A percentile compares a stretch with the other conserved stretches of the same genome.
phyloP scores from a whole-genome alignment of 2,329 filamentous ascomycete species.

The Penicillium griseofulvum region DNA sequence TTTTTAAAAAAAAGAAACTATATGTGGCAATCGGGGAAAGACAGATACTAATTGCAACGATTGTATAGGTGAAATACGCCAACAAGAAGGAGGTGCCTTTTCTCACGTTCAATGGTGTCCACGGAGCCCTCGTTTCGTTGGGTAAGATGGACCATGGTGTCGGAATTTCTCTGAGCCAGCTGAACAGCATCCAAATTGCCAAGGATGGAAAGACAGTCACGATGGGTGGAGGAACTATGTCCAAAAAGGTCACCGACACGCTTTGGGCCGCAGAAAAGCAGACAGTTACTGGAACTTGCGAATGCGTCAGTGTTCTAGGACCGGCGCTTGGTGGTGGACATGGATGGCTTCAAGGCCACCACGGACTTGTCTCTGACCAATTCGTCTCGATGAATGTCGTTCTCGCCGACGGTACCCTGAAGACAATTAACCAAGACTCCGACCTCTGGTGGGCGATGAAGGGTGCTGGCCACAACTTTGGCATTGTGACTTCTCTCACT shows the following conservation, averaged over 20 bases:
- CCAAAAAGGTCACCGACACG: slow-evolving; percentile 47
- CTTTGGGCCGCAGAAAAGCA: slow-evolving; percentile 55
- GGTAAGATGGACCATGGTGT: slow-evolving; percentile 52
- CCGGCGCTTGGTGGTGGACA: slow-evolving; percentile 59
- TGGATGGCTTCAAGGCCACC: slow-evolving; percentile 53
- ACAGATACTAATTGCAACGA: not conserved
- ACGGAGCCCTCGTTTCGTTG: slow-evolving; percentile 52
- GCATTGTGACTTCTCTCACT: slow-evolving; percentile 52
- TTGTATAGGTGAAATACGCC: slow-evolving; percentile 46
- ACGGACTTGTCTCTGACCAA: slow-evolving; percentile 56
- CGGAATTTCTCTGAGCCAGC: slow-evolving; percentile 49
- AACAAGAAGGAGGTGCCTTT: slow-evolving; percentile 50
- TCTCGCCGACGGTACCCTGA: slow-evolving; percentile 48
- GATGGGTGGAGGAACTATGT: slow-evolving; percentile 50
- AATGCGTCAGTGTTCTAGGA: slow-evolving; percentile 50
- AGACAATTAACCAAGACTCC: slow-evolving; percentile 40
- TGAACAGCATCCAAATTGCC: slow-evolving; percentile 41
- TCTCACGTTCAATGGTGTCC: slow-evolving; percentile 53
- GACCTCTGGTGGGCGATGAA: slow-evolving; percentile 59
- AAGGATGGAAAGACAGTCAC: slow-evolving; percentile 48
- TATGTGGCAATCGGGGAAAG: not conserved
- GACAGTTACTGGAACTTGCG: slow-evolving; percentile 53
- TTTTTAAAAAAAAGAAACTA: too few relatives aligned
- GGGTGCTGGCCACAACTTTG: slow-evolving; percentile 60
- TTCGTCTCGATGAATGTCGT: slow-evolving; percentile 54